Evolutionary conservation across 176 grass and related monocot genomes (phyloP).

Genomic region (Saccharum officinarum): DNA sequence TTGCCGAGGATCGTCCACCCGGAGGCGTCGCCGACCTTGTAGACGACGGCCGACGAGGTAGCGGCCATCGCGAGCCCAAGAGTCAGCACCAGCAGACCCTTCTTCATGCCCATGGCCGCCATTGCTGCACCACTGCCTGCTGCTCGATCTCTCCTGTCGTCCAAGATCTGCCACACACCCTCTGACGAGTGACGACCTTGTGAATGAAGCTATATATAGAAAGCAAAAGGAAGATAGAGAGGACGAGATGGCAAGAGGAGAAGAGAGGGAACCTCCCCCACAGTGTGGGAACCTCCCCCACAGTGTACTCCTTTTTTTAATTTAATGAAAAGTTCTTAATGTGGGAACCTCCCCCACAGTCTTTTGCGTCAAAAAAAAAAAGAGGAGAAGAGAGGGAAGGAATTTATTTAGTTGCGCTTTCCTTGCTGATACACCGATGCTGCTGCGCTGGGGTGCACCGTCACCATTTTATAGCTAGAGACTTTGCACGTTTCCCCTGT

Average conservation of each 20-base stretch:
- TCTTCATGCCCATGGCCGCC: constrained; percentile 22
- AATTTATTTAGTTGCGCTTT: constrained; percentile 32
- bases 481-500: neutral
- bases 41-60: constrained; percentile 49
- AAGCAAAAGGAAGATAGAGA: neutral
- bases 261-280: constrained; percentile 45
- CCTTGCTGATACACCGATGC: neutral
- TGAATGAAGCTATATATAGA: neutral
- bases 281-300: no score
- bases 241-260: constrained; percentile 38
- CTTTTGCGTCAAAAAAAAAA: no score
- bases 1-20: constrained; percentile 85
- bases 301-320: no score
- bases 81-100: constrained; percentile 36
- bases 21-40: constrained; percentile 62
- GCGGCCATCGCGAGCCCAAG: constrained; percentile 42
- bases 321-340: no score
- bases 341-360: no score
- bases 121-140: neutral
- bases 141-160: neutral
- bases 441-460: neutral
- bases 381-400: constrained; percentile 44
- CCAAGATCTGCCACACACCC: neutral
- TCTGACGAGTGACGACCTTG: neutral
- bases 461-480: constrained; percentile 40